Conservation (phyloP, 179 eudicot genomes). For the Beta lomatogona region DNA sequence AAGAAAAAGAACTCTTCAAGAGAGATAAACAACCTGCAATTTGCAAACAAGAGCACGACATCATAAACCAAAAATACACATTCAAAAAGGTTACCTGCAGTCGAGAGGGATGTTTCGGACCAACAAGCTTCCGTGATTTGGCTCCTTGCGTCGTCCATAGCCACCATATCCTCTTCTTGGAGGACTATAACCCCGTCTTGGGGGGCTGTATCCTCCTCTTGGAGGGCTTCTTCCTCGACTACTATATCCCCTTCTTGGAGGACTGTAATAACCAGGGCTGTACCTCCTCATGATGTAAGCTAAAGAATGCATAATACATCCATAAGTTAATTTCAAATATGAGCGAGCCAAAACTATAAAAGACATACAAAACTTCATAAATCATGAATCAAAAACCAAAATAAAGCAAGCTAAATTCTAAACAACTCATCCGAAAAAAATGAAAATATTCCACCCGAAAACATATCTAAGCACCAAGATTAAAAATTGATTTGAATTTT, state of each 20-base stretch:
- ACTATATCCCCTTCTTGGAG: conserved; percentile 40
- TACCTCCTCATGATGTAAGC: conserved; percentile 41
- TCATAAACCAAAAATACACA: not conserved
- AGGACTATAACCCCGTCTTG: conserved; percentile 66
- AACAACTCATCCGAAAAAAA: not conserved
- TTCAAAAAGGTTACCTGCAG: conserved; percentile 50
- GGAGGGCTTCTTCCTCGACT: conserved; percentile 42
- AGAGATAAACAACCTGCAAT: not conserved
- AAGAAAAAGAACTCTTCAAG: not conserved
- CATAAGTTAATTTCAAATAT: not conserved
- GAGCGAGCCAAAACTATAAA: not conserved
- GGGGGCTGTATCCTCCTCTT: conserved; percentile 42
- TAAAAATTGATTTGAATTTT: too few relatives aligned
- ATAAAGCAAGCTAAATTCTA: not conserved
- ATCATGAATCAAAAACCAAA: not conserved
- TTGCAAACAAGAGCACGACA: not conserved
- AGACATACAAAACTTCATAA: not conserved
- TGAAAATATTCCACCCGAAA: not conserved
- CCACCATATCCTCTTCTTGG: conserved; percentile 60
- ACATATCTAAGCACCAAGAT: not conserved
- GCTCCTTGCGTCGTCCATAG: conserved; percentile 64
- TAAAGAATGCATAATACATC: not conserved
- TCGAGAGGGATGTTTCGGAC: conserved; percentile 75
- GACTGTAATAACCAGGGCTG: conserved; percentile 43
- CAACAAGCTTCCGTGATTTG: conserved; percentile 58